Conservation (phyloP, 257 asterid genomes). For the Agastache rugosa region DNA sequence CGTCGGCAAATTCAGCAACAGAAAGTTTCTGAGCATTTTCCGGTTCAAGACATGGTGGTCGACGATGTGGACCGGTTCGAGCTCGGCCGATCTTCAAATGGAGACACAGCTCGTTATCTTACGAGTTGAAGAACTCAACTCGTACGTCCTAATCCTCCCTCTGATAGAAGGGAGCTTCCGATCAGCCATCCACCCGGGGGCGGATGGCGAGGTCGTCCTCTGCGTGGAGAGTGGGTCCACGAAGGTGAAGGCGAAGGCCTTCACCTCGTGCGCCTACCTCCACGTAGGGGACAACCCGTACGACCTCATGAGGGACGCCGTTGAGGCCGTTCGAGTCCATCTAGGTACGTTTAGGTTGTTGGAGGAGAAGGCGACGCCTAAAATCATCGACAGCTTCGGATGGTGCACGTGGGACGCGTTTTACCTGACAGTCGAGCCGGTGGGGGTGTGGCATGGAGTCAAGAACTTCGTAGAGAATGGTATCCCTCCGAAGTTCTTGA, state of each 20-base stretch:
- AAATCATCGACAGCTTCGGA: slow-evolving; percentile 44
- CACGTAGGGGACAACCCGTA: slow-evolving; percentile 49
- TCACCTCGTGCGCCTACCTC: slow-evolving; percentile 39
- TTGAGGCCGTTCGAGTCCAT: slow-evolving; percentile 41
- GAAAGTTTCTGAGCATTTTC: slow-evolving; percentile 50
- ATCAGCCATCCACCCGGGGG: slow-evolving; percentile 49
- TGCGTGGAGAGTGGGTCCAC: slow-evolving; percentile 57
- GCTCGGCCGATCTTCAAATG: slow-evolving; percentile 48
- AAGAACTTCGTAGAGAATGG: slow-evolving; percentile 39
- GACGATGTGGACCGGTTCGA: slow-evolving; percentile 53
- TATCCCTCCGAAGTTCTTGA: slow-evolving; percentile 43
- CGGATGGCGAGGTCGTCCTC: slow-evolving; percentile 30
- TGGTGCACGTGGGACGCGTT: slow-evolving; percentile 67
- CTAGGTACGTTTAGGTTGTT: slow-evolving; percentile 45
- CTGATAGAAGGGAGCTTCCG: slow-evolving; percentile 46
- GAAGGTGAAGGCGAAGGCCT: slow-evolving; percentile 37
- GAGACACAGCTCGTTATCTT: slow-evolving; percentile 49
- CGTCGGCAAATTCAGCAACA: slow-evolving; percentile 42
- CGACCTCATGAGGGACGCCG: slow-evolving; percentile 44
- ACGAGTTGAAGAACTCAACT: slow-evolving; percentile 42
- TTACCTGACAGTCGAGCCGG: slow-evolving; percentile 52
- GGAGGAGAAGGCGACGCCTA: slow-evolving; percentile 48
- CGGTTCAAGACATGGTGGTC: slow-evolving; percentile 65
- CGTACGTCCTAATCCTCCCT: slow-evolving; percentile 48
- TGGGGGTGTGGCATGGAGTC: slow-evolving; percentile 51